Base-by-base conservation (phyloP, 2,329 filamentous ascomycete species). In the Neonectria magnoliae region DNA sequence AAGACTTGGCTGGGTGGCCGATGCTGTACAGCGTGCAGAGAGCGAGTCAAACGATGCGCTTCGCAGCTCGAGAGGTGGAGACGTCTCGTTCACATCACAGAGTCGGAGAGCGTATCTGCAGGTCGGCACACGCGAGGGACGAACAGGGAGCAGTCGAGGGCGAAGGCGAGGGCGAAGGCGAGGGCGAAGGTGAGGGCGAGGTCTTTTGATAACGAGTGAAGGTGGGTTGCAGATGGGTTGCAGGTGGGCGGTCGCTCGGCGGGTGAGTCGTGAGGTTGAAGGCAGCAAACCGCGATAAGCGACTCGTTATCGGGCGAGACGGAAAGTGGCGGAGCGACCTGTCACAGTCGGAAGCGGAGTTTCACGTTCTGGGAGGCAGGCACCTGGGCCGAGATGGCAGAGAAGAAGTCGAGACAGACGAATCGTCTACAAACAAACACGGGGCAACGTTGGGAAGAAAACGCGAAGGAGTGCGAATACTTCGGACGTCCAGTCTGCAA, bases 271-370 rank as follows among this genome's bases (percentile, higher is more conserved):
- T 41, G 60, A 66, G 44, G 63, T 64, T 60, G 58, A 62, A 67
- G 63, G 58, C 66, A 63, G 60, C 66, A 67, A 65, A 57, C 62
- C 61, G 70, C 71, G 72, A 74, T 74, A 74, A 74, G 72, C 69
- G 62, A 62, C 60, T 71, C 62, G 69, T 68, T 74, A 74, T 74
- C 72, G 63, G 63, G 64, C 42, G 56, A 61, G 53, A 50, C 53
- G 65, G 59, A 66, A 71, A 59, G 59, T 58, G 63, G 63, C 63
- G 63, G 54, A 66, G 54, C 51, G 58, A 42, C 51, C 48, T 20
- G 38, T 25, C 25, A 25, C 25, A 62, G 47, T 36, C 27, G 11
- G 38, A 31, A 47, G 33, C 47, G 62, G 45, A 57, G 50, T 47
- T 10, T 41, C 36, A 16, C 31, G 52, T 18, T 22, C 52, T 36